Percentiles rank a stretch among this genome's conserved stretches.
phyloP scores from a whole-genome alignment of 1,284 basidiomycete genomes.

The Psilocybe mexicana region DNA sequence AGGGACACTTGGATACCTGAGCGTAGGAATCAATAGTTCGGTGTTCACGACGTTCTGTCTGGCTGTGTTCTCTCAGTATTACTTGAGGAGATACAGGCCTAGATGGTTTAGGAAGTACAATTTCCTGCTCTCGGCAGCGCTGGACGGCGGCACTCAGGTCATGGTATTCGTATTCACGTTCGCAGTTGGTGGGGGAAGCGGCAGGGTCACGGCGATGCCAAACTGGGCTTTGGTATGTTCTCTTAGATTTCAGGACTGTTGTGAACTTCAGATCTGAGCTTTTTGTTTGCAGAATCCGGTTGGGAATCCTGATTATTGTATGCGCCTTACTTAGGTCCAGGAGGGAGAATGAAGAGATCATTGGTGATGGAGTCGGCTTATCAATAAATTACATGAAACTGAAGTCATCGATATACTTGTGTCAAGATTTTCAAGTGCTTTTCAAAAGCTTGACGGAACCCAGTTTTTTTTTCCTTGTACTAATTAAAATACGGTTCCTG shows the following conservation, averaged over 20 bases:
- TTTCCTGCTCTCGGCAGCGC: constrained; percentile 53
- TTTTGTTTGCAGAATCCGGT: constrained; percentile 3
- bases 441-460: no score
- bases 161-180: constrained; percentile 60
- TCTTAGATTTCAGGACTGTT: neutral
- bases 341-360: neutral
- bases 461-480: no score
- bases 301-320: constrained; percentile 39
- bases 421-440: no score
- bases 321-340: constrained; percentile 17
- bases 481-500: no score
- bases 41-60: constrained; percentile 51
- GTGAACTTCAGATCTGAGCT: neutral
- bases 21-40: constrained; percentile 56
- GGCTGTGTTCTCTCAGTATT: constrained; percentile 58
- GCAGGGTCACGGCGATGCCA: constrained; percentile 45
- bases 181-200: constrained; percentile 61
- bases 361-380: no score
- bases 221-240: constrained; percentile 43
- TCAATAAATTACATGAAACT: no score
- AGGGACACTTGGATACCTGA: constrained; percentile 45
- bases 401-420: no score
- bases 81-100: constrained; percentile 43
- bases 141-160: constrained; percentile 57
- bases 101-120: constrained; percentile 62